Conservation (phyloP, 768 basidiomycete genomes). For the Auriscalpium microsporum region DNA sequence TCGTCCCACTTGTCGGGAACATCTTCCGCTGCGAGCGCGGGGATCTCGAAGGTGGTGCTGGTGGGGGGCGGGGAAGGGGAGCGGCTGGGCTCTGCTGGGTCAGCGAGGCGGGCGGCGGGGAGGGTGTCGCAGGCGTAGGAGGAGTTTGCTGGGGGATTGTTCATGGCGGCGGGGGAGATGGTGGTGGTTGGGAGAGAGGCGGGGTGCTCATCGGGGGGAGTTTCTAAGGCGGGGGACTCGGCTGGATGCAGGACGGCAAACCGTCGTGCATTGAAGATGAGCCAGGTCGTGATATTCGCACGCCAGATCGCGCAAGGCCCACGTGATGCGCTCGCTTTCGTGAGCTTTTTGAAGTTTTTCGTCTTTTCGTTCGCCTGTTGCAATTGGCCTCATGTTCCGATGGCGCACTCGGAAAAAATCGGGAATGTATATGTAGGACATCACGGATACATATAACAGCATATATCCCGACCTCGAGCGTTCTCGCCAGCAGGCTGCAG, state of each 20-base stretch:
- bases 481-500: too few relatives aligned
- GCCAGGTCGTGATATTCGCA: background rate
- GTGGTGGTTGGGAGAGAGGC: background rate
- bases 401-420: too few relatives aligned
- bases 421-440: too few relatives aligned
- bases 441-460: too few relatives aligned
- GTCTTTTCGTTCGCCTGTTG: too few relatives aligned
- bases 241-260: background rate
- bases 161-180: background rate
- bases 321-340: background rate
- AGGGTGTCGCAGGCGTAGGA: conserved; percentile 65
- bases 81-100: conserved; percentile 8
- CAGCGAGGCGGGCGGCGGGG: conserved; percentile 50
- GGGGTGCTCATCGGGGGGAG: background rate
- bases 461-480: too few relatives aligned
- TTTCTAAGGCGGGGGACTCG: background rate
- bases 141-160: background rate
- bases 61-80: conserved; percentile 20
- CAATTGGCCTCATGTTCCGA: too few relatives aligned
- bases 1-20: background rate
- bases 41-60: conserved; percentile 17
- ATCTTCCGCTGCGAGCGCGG: background rate
- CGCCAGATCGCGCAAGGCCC: background rate
- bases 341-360: background rate
- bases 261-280: background rate